Evolutionary conservation across 768 basidiomycete genomes (phyloP).

Genomic region (Boletus bicolor): DNA sequence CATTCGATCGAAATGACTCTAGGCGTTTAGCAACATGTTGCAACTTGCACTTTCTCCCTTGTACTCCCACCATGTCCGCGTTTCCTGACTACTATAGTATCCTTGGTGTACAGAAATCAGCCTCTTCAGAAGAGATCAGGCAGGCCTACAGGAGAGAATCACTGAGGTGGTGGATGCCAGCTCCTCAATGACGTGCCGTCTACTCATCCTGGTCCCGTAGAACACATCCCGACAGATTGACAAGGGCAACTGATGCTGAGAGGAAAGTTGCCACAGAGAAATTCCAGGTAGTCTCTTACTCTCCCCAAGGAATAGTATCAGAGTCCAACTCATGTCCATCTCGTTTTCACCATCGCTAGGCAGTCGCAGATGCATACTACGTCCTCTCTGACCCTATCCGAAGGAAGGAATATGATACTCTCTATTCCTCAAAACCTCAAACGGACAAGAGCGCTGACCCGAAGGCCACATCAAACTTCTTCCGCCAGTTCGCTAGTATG

Average conservation of each 20-base stretch:
- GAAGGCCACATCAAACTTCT: slow-evolving; percentile 69
- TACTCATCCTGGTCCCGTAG: slow-evolving; percentile 37
- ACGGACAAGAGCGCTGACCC: slow-evolving; percentile 60
- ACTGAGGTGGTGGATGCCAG: slow-evolving; percentile 44
- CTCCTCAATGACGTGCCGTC: neutral
- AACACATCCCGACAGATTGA: slow-evolving; percentile 86
- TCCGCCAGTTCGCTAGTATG: slow-evolving; percentile 69
- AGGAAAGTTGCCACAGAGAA: slow-evolving; percentile 73
- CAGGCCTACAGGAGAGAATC: slow-evolving; percentile 82
- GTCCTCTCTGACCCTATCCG: slow-evolving; percentile 79
- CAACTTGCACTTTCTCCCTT: slow-evolving; percentile 4
- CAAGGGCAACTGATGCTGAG: slow-evolving; percentile 66
- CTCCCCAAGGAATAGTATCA: neutral
- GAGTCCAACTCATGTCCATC: neutral
- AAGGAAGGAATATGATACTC: slow-evolving; percentile 66
- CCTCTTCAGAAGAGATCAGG: slow-evolving; percentile 66
- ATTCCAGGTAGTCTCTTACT: slow-evolving; percentile 60
- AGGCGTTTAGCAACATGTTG: slow-evolving; percentile 12
- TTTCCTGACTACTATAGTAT: slow-evolving; percentile 82
- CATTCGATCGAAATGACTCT: slow-evolving; percentile 3
- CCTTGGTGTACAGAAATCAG: slow-evolving; percentile 50
- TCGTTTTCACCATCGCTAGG: slow-evolving; percentile 31
- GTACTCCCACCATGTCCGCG: slow-evolving; percentile 52
- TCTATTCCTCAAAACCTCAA: slow-evolving; percentile 54
- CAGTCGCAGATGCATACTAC: slow-evolving; percentile 92